Evolutionary conservation across 148 eudicot species (phyloP), one percentile per base, ranked within the genome.

Genomic region (Polygonum aviculare): DNA sequence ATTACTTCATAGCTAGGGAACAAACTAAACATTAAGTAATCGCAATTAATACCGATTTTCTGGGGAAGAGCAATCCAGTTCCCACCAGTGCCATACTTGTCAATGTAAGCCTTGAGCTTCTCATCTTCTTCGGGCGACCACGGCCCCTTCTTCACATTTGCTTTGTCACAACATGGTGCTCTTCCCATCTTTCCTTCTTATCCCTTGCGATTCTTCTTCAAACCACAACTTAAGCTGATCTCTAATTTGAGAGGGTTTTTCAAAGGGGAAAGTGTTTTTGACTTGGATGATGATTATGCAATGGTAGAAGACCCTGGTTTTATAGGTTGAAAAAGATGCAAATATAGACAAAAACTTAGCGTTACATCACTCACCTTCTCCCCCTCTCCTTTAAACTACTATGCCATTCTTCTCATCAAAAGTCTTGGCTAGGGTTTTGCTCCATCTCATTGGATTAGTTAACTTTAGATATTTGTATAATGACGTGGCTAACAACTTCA

Each of bases 31-130:
- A 19, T 73, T 16, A 15, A 52, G 18, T 21, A 16, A 12, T 47
- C 54, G 0, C 45, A 4, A 18, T 41, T 47, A n/a, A 47, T 74
- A 74, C 76, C 76, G n/a, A 74, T 51, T 74, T 74, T 74, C 62
- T 74, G 76, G 50, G 76, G 76, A 33, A 74, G 76, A 50, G 75
- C 75, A 19, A 72, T 72, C 75, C 75, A 72, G 75, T 72, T 72
- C 1, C 54, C 50, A 14, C 75, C 75, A 3, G 54, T 72, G 12
- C 75, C 75, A 72, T 41, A 45, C 52, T 44, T 72, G 4, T 72
- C 35, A 44, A 72, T 72, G 36, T 72, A 72, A 9, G 52, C 50
- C 75, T 72, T 72, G n/a, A 72, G 75, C 52, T 44, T 72, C 2
- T 26, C 54, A 26, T 72, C 75, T 10, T 72, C 75, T 21, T 72